Evolutionary conservation across 1,284 basidiomycete species (phyloP).

Genomic region (Apiotrichum laibachii): DNA sequence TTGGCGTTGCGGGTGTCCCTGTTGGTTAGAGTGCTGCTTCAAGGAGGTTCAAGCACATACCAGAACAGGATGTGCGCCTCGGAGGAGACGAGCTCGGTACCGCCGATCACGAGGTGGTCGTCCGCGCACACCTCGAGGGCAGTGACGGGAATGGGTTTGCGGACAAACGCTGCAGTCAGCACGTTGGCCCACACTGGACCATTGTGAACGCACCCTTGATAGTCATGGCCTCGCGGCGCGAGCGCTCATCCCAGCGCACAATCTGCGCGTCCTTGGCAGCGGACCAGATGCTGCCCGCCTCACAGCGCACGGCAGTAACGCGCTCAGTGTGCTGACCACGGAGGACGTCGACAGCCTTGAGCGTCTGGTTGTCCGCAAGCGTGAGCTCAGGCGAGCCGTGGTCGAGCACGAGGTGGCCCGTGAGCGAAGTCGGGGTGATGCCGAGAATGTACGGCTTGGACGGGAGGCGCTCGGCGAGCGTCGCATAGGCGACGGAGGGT

Average conservation of each 20-base stretch:
- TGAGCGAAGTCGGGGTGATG: constrained; percentile 41
- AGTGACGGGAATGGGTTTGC: constrained; percentile 47
- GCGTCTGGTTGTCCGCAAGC: constrained; percentile 45
- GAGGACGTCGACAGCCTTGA: constrained; percentile 41
- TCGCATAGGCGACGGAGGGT: constrained; percentile 42
- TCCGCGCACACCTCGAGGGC: constrained; percentile 41
- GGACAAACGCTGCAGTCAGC: constrained; percentile 35
- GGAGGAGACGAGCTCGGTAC: constrained; percentile 52
- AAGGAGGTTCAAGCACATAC: constrained; percentile 26
- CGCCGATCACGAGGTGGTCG: constrained; percentile 52
- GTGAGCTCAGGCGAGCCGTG: constrained; percentile 39
- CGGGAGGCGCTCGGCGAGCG: constrained; percentile 32
- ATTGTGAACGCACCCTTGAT: constrained; percentile 41
- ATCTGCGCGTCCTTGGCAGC: constrained; percentile 44
- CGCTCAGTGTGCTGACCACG: constrained; percentile 36
- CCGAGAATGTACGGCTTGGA: constrained; percentile 44
- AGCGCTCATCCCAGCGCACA: constrained; percentile 50
- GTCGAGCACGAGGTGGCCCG: constrained; percentile 45
- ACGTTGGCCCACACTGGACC: too few relatives aligned
- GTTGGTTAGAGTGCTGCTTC: background rate
- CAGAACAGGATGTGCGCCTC: constrained; percentile 55
- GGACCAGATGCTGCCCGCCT: constrained; percentile 39
- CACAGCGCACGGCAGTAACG: constrained; percentile 35
- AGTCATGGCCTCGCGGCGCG: constrained; percentile 29
- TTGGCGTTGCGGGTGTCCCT: constrained; percentile 50